These are phyloP conservation scores for Rhizoclosmatium globosum DNA, from an alignment of 192 early-diverging fungal species.

Conservation along the genomic window DNA sequence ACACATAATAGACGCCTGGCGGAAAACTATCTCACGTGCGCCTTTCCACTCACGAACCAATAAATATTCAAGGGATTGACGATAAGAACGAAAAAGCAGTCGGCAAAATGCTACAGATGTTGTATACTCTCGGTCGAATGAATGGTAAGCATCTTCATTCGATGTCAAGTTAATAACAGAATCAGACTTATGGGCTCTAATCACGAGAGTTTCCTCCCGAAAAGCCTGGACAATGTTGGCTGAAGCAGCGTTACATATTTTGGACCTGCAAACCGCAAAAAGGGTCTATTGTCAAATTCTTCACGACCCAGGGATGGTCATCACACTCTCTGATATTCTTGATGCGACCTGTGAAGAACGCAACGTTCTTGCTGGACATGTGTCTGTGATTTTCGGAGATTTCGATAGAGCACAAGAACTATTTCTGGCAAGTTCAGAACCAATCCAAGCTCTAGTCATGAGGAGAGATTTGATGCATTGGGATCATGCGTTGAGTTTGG, in stretches of 20 bases:
- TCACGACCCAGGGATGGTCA: conserved; percentile 57
- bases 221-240: conserved; percentile 60
- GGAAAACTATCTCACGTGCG: conserved; percentile 49
- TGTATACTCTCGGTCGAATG: conserved; percentile 53
- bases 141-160: conserved; percentile 25
- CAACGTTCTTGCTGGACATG: conserved; percentile 53
- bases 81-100: conserved; percentile 53
- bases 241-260: conserved; percentile 48
- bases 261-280: conserved; percentile 58
- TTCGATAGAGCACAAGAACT: conserved; percentile 55
- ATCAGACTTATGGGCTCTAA: conserved; percentile 53
- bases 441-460: conserved; percentile 54
- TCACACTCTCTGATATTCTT: conserved; percentile 47
- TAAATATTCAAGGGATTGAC: conserved; percentile 34
- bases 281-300: conserved; percentile 59
- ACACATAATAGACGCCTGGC: conserved; percentile 40
- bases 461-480: conserved; percentile 57
- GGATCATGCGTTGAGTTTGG: conserved; percentile 60
- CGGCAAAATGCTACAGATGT: conserved; percentile 50
- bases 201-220: conserved; percentile 22
- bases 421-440: conserved; percentile 54
- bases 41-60: conserved; percentile 50
- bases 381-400: conserved; percentile 55
- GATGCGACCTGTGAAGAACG: conserved; percentile 51
- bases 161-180: background rate